Conservation (phyloP, 306 rosid species). For the Sphenostylis stenocarpa region DNA sequence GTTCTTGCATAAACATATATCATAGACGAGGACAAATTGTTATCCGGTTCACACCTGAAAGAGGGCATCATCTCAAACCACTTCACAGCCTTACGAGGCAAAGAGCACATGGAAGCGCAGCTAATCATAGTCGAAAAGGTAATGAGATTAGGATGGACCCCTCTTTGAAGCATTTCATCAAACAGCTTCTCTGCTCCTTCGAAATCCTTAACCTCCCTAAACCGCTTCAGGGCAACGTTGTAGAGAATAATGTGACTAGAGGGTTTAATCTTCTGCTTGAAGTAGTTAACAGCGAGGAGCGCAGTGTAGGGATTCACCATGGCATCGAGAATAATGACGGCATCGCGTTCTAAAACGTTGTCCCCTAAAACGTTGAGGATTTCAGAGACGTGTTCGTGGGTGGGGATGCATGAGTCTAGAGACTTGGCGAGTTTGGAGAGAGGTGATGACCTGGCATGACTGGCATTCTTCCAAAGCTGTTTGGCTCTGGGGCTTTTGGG, state of each 20-base stretch:
- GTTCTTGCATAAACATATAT: slow-evolving; percentile 74
- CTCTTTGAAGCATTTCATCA: slow-evolving; percentile 73
- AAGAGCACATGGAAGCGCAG: slow-evolving; percentile 56
- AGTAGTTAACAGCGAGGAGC: slow-evolving; percentile 50
- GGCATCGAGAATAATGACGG: slow-evolving; percentile 55
- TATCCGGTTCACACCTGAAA: slow-evolving; percentile 64
- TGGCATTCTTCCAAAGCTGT: slow-evolving; percentile 48
- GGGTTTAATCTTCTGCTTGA: slow-evolving; percentile 41
- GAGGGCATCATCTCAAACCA: slow-evolving; percentile 81
- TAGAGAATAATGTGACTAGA: slow-evolving; percentile 53
- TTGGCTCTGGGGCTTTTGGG: slow-evolving; percentile 73
- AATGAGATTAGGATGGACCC: slow-evolving; percentile 60
- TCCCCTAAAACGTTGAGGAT: slow-evolving; percentile 49
- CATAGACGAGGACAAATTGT: slow-evolving; percentile 58
- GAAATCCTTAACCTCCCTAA: slow-evolving; percentile 53
- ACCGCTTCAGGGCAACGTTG: slow-evolving; percentile 71
- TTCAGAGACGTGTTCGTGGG: slow-evolving; percentile 41
- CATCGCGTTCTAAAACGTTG: slow-evolving; percentile 50
- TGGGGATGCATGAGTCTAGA: slow-evolving; percentile 53
- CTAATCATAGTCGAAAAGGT: slow-evolving; percentile 77
- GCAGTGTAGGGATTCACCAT: slow-evolving; percentile 62
- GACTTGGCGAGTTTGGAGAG: slow-evolving; percentile 55
- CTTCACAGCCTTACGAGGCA: slow-evolving; percentile 69
- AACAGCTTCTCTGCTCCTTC: slow-evolving; percentile 81
- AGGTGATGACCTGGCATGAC: slow-evolving; percentile 45